Percentiles rank a stretch among this genome's conserved stretches.
These are phyloP conservation scores for Anastatica hierochuntica DNA, from an alignment of 345 rosid species.

Conservation along the genomic window DNA sequence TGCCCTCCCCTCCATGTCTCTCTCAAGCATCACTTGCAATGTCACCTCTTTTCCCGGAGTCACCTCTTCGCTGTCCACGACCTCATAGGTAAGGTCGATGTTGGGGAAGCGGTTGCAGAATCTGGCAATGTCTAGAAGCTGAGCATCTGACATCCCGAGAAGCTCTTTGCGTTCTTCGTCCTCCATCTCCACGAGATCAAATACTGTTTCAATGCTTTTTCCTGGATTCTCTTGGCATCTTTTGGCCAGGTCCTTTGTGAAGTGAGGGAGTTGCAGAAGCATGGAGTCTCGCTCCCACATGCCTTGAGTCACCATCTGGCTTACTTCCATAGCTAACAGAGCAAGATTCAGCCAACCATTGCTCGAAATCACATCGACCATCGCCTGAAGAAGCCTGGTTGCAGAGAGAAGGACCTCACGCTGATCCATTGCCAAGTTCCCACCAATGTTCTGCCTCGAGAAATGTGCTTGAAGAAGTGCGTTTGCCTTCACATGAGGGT, in stretches of 20 bases:
- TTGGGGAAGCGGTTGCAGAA: conserved; percentile 87
- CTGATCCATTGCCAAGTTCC: conserved; percentile 69
- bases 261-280: conserved; percentile 92
- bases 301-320: conserved; percentile 96
- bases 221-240: conserved; percentile 77
- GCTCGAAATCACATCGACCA: conserved; percentile 88
- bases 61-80: conserved; percentile 43
- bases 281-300: conserved; percentile 94
- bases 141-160: conserved; percentile 51
- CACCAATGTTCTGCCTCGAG: conserved; percentile 69
- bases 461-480: conserved; percentile 89
- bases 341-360: conserved; percentile 90
- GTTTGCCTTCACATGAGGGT: conserved; percentile 87
- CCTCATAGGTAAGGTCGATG: conserved; percentile 61
- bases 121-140: conserved; percentile 69
- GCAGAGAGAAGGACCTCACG: conserved; percentile 70
- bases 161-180: conserved; percentile 74
- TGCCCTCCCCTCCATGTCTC: conserved; percentile 71
- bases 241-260: conserved; percentile 71
- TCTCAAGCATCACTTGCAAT: conserved; percentile 60
- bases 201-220: conserved; percentile 61
- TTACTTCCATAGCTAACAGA: conserved; percentile 79
- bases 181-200: conserved; percentile 89
- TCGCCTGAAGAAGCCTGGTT: conserved; percentile 72
- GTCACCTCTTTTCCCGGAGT: conserved; percentile 49